A percentile compares a stretch with the other conserved stretches of the same genome.
phyloP scores from a whole-genome alignment of 108 stramenopile genomes.

The Skeletonema costatum region DNA sequence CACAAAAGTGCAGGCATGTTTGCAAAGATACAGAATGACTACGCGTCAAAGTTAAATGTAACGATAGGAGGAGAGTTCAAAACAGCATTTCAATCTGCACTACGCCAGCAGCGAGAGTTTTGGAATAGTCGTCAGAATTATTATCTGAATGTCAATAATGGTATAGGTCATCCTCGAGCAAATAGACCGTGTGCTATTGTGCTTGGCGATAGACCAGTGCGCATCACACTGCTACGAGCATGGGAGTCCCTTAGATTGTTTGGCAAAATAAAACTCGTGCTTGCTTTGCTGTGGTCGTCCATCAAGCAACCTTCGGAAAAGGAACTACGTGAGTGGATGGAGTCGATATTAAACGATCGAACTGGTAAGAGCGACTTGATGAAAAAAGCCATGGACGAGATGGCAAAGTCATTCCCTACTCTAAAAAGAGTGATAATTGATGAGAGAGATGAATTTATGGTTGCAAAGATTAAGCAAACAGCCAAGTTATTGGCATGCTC shows the following conservation, averaged over 20 bases:
- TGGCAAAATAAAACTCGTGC: constrained; percentile 72
- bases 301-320: constrained; percentile 71
- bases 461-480: constrained; percentile 75
- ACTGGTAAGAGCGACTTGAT: constrained; percentile 68
- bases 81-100: constrained; percentile 56
- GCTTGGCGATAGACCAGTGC: constrained; percentile 81
- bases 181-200: constrained; percentile 52
- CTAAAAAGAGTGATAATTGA: constrained; percentile 72
- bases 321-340: constrained; percentile 81
- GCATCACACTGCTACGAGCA: constrained; percentile 60
- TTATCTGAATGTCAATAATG: neutral
- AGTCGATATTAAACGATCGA: constrained; percentile 64
- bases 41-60: constrained; percentile 78
- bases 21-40: constrained; percentile 77
- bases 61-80: constrained; percentile 85
- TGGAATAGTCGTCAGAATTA: constrained; percentile 13
- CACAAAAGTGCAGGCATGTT: constrained; percentile 48
- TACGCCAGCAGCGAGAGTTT: constrained; percentile 39
- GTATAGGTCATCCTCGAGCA: constrained; percentile 3
- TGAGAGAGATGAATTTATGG: constrained; percentile 86
- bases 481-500: constrained; percentile 31
- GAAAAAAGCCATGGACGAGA: constrained; percentile 76
- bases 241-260: constrained; percentile 73
- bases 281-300: constrained; percentile 67
- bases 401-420: constrained; percentile 71